Evolutionary conservation across 805 yeast species (phyloP).

Genomic region (Yarrowia alimentaria): DNA sequence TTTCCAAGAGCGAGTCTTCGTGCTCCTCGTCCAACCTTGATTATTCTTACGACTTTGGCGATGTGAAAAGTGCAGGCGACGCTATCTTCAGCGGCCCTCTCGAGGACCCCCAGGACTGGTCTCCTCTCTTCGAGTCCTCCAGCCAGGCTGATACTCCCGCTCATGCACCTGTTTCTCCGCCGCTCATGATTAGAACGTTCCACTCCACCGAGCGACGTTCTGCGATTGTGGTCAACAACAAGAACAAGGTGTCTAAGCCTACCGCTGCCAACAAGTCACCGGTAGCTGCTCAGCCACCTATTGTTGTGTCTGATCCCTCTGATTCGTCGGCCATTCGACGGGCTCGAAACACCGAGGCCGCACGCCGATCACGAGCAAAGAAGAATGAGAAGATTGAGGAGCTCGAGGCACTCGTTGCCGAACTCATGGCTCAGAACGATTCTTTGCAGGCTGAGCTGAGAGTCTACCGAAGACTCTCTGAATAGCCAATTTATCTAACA

Average conservation of each 20-base stretch:
- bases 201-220: slow-evolving; percentile 29
- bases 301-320: slow-evolving; percentile 49
- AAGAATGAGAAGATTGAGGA: slow-evolving; percentile 84
- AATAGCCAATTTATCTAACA: slow-evolving; percentile 6
- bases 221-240: slow-evolving; percentile 30
- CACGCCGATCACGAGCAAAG: slow-evolving; percentile 90
- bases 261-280: slow-evolving; percentile 43
- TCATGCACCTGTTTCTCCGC: slow-evolving; percentile 10
- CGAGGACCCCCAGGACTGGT: slow-evolving; percentile 30
- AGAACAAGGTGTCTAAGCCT: slow-evolving; percentile 24
- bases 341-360: slow-evolving; percentile 90
- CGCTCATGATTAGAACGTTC: slow-evolving; percentile 23
- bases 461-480: slow-evolving; percentile 24
- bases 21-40: slow-evolving; percentile 27
- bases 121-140: slow-evolving; percentile 29
- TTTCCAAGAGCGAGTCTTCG: slow-evolving; percentile 21
- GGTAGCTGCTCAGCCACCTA: slow-evolving; percentile 50
- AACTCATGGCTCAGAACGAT: slow-evolving; percentile 54
- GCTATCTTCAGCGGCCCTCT: slow-evolving; percentile 21
- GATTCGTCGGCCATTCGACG: slow-evolving; percentile 75
- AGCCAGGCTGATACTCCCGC: slow-evolving; percentile 21
- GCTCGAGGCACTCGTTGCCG: slow-evolving; percentile 74
- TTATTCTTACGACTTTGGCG: slow-evolving; percentile 21
- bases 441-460: slow-evolving; percentile 52
- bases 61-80: slow-evolving; percentile 9